Percentiles rank a stretch among this genome's conserved stretches.
These are phyloP conservation scores for Pseudomassariella vexata DNA, from an alignment of 2,329 filamentous ascomycete genomes.

Conservation along the genomic window DNA sequence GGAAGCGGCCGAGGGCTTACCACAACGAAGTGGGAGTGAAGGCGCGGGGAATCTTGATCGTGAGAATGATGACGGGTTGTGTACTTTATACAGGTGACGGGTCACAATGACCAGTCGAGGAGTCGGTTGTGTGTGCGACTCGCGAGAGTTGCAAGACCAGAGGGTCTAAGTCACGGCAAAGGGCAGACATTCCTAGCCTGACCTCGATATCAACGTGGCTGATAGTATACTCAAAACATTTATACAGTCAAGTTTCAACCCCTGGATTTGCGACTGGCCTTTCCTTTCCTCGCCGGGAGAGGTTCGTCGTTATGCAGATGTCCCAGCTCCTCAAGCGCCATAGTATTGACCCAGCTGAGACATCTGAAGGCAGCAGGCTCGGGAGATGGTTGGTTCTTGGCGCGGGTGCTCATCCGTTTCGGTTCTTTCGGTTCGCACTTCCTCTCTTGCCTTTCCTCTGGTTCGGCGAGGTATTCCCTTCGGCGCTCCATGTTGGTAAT, in stretches of 20 bases:
- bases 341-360: slow-evolving; percentile 50
- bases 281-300: slow-evolving; percentile 45
- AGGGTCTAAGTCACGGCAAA: no score
- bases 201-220: no score
- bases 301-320: slow-evolving; percentile 52
- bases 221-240: no score
- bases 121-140: no score
- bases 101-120: no score
- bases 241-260: slow-evolving; percentile 17
- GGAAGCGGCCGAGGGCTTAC: no score
- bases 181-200: no score
- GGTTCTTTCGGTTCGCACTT: slow-evolving; percentile 19
- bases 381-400: slow-evolving; percentile 38
- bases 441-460: slow-evolving; percentile 32
- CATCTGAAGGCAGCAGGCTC: slow-evolving; percentile 43
- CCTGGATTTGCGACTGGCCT: slow-evolving; percentile 32
- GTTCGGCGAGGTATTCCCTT: slow-evolving; percentile 60
- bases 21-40: no score
- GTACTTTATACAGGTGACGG: no score
- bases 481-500: slow-evolving; percentile 75
- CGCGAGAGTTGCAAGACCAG: no score
- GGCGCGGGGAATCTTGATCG: no score
- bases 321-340: slow-evolving; percentile 50
- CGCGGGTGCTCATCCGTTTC: slow-evolving; percentile 42
- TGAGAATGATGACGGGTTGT: no score